phyloP scores from a whole-genome alignment of 805 yeast species.

The Saturnispora saitoi region DNA sequence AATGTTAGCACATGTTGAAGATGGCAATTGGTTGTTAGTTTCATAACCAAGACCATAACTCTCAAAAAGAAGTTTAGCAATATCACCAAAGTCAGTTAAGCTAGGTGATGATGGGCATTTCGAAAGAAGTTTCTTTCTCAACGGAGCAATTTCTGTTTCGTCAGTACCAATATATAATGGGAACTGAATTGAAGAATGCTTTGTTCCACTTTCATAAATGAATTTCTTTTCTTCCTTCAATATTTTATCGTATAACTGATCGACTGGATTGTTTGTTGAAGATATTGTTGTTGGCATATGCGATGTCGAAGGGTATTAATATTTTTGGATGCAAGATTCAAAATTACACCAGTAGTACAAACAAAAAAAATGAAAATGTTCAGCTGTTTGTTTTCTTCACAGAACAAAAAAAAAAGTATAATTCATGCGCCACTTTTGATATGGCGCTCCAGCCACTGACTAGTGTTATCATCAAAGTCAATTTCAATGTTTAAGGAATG shows the following conservation, averaged over 20 bases:
- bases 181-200: slow-evolving; percentile 7
- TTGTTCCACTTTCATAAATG: not conserved
- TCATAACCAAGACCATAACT: not conserved
- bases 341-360: no score
- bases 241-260: not conserved
- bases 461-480: not conserved
- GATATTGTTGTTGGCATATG: not conserved
- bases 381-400: not conserved
- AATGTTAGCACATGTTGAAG: not conserved
- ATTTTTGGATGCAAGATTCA: no score
- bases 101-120: not conserved
- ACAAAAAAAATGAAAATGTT: not conserved
- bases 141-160: slow-evolving; percentile 23
- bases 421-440: not conserved
- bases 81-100: not conserved
- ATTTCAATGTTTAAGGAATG: not conserved
- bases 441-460: not conserved
- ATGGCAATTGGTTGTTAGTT: slow-evolving; percentile 9
- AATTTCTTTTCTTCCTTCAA: not conserved
- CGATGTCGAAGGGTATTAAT: not conserved
- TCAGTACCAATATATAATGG: slow-evolving; percentile 29
- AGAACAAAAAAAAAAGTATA: not conserved
- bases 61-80: not conserved
- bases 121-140: slow-evolving; percentile 13
- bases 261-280: not conserved